A percentile compares a stretch with the other conserved stretches of the same genome.
Conservation (phyloP, 495 filamentous ascomycete genomes). For the Evernia prunastri region DNA sequence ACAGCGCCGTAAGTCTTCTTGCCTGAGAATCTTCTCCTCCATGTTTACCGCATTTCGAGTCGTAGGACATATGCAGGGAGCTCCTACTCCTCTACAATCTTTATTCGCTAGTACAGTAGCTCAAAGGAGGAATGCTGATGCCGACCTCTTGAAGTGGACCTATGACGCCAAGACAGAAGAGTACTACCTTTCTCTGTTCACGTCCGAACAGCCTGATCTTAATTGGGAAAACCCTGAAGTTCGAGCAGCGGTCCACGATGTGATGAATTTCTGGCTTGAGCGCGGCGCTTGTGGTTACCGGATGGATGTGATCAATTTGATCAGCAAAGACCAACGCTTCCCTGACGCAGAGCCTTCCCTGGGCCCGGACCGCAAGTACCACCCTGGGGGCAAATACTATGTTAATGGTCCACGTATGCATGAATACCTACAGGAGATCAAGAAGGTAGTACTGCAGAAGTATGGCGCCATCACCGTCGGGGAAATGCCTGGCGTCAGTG, state of each 20-base stretch:
- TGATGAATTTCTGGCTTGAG: conserved; percentile 61
- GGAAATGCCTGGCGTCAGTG: conserved; percentile 53
- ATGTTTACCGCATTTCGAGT: not conserved
- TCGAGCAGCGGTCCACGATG: conserved; percentile 52
- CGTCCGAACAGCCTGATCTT: conserved; percentile 57
- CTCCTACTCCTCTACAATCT: not conserved
- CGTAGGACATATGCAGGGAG: not conserved
- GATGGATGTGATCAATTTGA: conserved; percentile 55
- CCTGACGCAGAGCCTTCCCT: conserved; percentile 41
- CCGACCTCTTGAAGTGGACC: conserved; percentile 39
- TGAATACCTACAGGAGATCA: conserved; percentile 56
- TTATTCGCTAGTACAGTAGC: not conserved
- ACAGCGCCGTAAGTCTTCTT: conserved; percentile 31
- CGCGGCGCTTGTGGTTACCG: conserved; percentile 58
- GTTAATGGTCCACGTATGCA: conserved; percentile 57
- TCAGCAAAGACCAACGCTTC: conserved; percentile 48
- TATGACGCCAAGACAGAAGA: conserved; percentile 54
- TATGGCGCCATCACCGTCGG: conserved; percentile 60
- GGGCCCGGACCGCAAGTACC: conserved; percentile 40
- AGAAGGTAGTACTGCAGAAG: conserved; percentile 47
- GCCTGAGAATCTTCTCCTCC: not conserved
- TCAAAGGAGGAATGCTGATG: not conserved
- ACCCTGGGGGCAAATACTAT: conserved; percentile 45
- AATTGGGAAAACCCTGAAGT: conserved; percentile 61
- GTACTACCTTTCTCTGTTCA: conserved; percentile 61